These are phyloP conservation scores for Streptanthus diversifolius DNA, from an alignment of 345 rosid species.

Conservation along the genomic window DNA sequence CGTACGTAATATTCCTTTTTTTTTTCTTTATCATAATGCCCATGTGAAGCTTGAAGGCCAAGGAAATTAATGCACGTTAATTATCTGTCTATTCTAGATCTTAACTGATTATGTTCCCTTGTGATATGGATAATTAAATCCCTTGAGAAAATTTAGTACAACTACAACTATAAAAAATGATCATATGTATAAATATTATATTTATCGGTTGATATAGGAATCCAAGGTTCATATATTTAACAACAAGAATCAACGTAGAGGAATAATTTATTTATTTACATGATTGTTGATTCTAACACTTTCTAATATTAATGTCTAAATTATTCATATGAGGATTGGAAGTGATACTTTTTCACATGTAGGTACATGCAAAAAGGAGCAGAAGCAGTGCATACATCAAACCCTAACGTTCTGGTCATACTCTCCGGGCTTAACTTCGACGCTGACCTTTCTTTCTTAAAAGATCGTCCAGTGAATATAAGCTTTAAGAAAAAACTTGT, in stretches of 20 bases:
- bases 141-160: not conserved
- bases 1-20: conserved; percentile 33
- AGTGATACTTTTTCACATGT: not conserved
- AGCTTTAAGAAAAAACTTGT: conserved; percentile 59
- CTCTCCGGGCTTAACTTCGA: conserved; percentile 72
- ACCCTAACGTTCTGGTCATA: conserved; percentile 74
- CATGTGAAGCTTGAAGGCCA: conserved; percentile 26
- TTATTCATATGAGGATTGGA: not conserved
- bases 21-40: not conserved
- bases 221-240: conserved; percentile 15
- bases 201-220: conserved; percentile 18
- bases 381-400: conserved; percentile 83
- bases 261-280: not conserved
- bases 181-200: not conserved
- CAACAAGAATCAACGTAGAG: conserved; percentile 12
- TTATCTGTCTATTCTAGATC: conserved; percentile 10
- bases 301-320: not conserved
- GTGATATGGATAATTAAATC: conserved; percentile 5
- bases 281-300: not conserved
- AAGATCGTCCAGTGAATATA: conserved; percentile 41
- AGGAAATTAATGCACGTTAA: conserved; percentile 19
- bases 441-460: conserved; percentile 57
- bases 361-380: conserved; percentile 83
- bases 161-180: not conserved
- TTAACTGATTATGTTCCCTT: conserved; percentile 17